Conservation (phyloP, 306 rosid species). For the Morella rubra region DNA sequence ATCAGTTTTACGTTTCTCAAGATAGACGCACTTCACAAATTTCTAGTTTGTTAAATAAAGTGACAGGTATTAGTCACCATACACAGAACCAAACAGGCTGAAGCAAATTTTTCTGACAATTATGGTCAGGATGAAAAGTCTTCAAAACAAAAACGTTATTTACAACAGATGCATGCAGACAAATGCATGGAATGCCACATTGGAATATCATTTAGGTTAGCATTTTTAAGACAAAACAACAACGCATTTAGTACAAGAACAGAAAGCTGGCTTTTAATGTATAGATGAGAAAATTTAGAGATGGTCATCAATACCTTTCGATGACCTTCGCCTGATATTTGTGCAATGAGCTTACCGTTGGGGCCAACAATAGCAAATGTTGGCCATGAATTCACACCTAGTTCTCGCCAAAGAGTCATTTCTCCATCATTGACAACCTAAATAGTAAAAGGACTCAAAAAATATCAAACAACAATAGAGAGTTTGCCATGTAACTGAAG, state of each 20-base stretch:
- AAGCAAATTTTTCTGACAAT: background rate
- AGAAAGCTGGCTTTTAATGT: slow-evolving; percentile 2
- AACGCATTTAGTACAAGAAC: slow-evolving; percentile 5
- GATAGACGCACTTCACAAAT: background rate
- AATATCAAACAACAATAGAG: background rate
- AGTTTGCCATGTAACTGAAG: background rate
- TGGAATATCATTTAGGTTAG: background rate
- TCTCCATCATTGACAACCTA: slow-evolving; percentile 98
- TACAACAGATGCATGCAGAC: background rate
- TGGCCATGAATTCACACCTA: slow-evolving; percentile 96
- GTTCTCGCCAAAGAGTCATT: slow-evolving; percentile 86
- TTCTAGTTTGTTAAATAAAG: background rate
- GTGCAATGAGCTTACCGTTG: slow-evolving; percentile 83
- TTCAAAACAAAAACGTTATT: background rate
- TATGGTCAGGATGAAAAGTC: background rate
- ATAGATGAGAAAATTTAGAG: slow-evolving; percentile 10
- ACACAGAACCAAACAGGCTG: background rate
- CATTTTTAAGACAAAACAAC: background rate
- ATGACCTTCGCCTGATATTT: slow-evolving; percentile 88
- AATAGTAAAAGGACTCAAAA: background rate
- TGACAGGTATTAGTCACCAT: background rate
- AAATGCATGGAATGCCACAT: background rate
- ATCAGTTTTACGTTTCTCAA: background rate
- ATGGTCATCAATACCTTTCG: slow-evolving; percentile 60
- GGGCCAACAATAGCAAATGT: slow-evolving; percentile 90